Evolutionary conservation across 805 yeast genomes (phyloP).

Genomic region (Starmerella lactis-condensi): DNA sequence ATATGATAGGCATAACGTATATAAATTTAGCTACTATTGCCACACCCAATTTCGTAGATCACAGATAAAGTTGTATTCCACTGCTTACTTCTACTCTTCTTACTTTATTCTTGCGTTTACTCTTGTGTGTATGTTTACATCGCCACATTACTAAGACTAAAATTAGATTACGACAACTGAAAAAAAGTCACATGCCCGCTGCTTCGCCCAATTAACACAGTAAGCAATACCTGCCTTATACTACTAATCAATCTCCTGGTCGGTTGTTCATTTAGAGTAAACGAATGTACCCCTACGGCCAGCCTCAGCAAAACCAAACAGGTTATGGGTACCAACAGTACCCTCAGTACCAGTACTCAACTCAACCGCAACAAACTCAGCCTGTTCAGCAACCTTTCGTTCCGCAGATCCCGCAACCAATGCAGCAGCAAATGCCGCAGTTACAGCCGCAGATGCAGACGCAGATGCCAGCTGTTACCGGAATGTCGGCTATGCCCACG

Average conservation of each 20-base stretch:
- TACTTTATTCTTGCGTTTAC: too few relatives aligned
- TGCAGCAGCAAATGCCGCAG: constrained; percentile 4
- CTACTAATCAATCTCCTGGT: too few relatives aligned
- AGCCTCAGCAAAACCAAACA: constrained; percentile 10
- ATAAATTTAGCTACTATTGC: neutral
- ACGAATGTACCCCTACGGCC: constrained; percentile 13
- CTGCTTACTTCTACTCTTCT: neutral
- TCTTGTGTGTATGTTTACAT: too few relatives aligned
- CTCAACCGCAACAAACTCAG: too few relatives aligned
- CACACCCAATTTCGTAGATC: constrained; percentile 1
- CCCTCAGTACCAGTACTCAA: constrained; percentile 4
- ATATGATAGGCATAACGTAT: neutral
- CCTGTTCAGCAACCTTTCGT: neutral
- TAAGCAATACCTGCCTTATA: too few relatives aligned
- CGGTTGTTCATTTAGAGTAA: too few relatives aligned
- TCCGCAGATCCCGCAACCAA: constrained; percentile 6
- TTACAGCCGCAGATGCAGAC: neutral
- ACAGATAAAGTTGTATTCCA: constrained; percentile 2
- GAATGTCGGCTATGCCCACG: neutral
- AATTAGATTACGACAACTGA: too few relatives aligned
- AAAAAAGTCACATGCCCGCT: too few relatives aligned
- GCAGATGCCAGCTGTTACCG: neutral
- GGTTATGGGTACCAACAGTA: constrained; percentile 10
- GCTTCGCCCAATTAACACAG: too few relatives aligned
- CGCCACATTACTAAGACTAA: too few relatives aligned